Conservation (phyloP, 2,329 filamentous ascomycete genomes). For the Epichloe typhina region DNA sequence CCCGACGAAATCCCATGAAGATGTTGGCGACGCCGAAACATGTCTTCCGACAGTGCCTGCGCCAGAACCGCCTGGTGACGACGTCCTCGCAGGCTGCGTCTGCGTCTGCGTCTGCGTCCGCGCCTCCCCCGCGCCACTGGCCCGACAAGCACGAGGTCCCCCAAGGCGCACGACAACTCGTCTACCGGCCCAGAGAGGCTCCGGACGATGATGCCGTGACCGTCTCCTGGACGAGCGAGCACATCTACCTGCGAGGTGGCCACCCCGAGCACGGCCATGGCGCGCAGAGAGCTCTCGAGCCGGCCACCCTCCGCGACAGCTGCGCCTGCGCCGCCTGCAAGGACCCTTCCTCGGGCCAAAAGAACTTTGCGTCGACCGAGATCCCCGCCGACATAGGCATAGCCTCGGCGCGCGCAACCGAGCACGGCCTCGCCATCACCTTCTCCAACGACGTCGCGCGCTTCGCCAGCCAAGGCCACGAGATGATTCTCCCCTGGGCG, state of each 20-base stretch:
- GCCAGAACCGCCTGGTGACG: background rate
- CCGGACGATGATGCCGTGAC: conserved; percentile 7
- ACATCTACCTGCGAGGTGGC: conserved; percentile 17
- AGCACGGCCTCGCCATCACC: conserved; percentile 37
- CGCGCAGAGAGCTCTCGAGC: conserved; percentile 12
- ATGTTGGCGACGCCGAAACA: background rate
- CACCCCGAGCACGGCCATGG: conserved; percentile 4
- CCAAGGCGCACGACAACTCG: conserved; percentile 6
- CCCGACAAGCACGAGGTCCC: conserved; percentile 8
- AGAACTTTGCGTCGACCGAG: conserved; percentile 33
- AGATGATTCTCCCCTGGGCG: conserved; percentile 20
- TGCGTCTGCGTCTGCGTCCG: too few species aligned
- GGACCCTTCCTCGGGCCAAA: conserved; percentile 46
- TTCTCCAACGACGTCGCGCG: conserved; percentile 40
- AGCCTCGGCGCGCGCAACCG: conserved; percentile 14
- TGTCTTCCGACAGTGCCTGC: background rate
- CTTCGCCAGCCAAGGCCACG: conserved; percentile 14
- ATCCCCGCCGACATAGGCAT: conserved; percentile 23
- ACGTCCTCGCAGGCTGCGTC: background rate
- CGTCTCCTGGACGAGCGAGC: conserved; percentile 15
- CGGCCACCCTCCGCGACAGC: conserved; percentile 34
- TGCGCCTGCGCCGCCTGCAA: conserved; percentile 41
- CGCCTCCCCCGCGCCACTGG: background rate
- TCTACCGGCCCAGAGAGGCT: conserved; percentile 1
- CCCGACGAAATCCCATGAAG: background rate